Evolutionary conservation across 2,329 filamentous ascomycete species (phyloP), one percentile per base, ranked within the genome.

Genomic region (Trichophaea hybrida): DNA sequence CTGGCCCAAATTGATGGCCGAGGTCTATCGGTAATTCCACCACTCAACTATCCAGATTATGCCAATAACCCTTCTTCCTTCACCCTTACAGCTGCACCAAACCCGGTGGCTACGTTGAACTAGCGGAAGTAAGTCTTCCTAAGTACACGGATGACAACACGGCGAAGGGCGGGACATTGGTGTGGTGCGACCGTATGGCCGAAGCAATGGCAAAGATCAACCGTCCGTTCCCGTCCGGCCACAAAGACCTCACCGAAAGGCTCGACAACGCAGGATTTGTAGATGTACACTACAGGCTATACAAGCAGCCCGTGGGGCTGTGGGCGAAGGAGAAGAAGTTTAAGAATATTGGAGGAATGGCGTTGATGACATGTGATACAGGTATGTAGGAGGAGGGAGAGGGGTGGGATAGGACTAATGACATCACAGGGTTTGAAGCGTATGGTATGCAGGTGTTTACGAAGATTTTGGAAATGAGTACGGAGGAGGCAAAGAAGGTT

Each of bases 1-100:
- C 65, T 80, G 79, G 69, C 72, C 72, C 2, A 71, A 70, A 24
- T 70, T 83, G 51, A n/a, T 53, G 67, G 80, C 17, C 69, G 72
- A 17, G 73, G 35, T 31, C 35, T 46, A 15, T 31, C 53, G 35
- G 6, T 35, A 24, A 17, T 13, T 15, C n/a, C 24, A 10, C 24
- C 51, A 13, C 38, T 43, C 24, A 24, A 24, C 24, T 43, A 10
- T 6, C 15, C 15, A 6, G 31, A 12, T 6, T 24, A 51, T 12
- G 10, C 10, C 38, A 10, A 43, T 15, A 43, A 51, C 15, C 17
- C 10, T 33, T 12, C 32, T 51, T 24, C 1, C 38, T 38, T 59
- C 63, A 31, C 32, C 38, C 10, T 4, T 24, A 24, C 60, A 67
- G 52, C 49, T 6, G 31, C 24, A 75, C 24, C 32, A 69, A 68